Evolutionary conservation across 2,329 filamentous ascomycete species (phyloP), one percentile per base, ranked within the genome.

Genomic region (Nigrospora sphaerica): DNA sequence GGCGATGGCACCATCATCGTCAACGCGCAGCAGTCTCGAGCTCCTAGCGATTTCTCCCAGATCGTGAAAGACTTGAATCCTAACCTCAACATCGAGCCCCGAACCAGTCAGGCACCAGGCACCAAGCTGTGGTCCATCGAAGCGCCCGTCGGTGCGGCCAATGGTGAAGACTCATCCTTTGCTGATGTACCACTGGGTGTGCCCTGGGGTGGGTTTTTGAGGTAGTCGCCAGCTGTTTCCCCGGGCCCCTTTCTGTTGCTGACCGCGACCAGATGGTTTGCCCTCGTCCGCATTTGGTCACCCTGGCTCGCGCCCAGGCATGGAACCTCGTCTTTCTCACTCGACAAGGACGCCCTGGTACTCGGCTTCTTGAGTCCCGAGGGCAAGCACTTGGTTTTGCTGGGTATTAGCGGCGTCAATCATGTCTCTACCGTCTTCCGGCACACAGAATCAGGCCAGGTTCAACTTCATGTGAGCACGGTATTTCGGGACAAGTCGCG

Each of bases 261-360:
- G 42, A 62, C 44, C 10, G 13, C 31, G 34, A 34, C 11, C 45
- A 80, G 86, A 55, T 95, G 89, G 81, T 92, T 95, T 61, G 81
- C 88, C 9, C 67, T 95, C 12, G 83, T 95, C 6, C 81, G 90
- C 16, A 72, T 88, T 4, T 93, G 84, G 81, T 78, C 77, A 32
- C 85, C 90, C 1, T 97, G 92, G 92, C 70, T 95, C 12, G 88
- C 86, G 9, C 92, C 92, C n/a, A 75, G 89, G 35, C 91, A 96
- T 62, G 91, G 91, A 12, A 81, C 78, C 51, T 65, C 70, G 4
- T 68, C 68, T 1, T 86, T 95, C 47, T 68, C 70, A 5, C 70
- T 91, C 5, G 85, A 89, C 50, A 87, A 90, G 55, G 87, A 95
- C 57, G 88, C 82, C 1, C 67, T 96, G 2, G 61, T 95, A 16